phyloP scores from a whole-genome alignment of 345 rosid species.

The Cardiospermum halicacabum region DNA sequence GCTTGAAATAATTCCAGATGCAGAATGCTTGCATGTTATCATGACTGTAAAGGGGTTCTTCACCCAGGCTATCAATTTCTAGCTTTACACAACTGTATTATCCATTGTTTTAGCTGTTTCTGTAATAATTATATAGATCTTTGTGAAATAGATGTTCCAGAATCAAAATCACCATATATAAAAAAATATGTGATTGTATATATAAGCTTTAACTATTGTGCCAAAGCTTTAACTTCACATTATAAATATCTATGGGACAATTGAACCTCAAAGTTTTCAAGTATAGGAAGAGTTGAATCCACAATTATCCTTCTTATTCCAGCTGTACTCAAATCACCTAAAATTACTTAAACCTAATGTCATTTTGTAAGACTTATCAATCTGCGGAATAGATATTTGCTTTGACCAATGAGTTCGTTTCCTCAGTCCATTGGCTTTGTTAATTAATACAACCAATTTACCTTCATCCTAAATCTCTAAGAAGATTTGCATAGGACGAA shows the following conservation, averaged over 20 bases:
- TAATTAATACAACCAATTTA: not conserved
- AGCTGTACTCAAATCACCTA: not conserved
- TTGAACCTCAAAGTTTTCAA: not conserved
- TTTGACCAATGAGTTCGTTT: not conserved
- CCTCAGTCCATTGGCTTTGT: not conserved
- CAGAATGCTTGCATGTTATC: not conserved
- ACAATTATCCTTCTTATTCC: not conserved
- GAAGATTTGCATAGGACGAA: not conserved
- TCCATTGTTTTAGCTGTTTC: not conserved
- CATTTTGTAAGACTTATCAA: not conserved
- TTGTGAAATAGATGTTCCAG: not conserved
- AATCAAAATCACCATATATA: not conserved
- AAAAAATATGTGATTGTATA: not conserved
- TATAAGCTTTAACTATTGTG: not conserved
- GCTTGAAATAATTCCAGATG: constrained; percentile 5
- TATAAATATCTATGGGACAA: not conserved
- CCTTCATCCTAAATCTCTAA: not conserved
- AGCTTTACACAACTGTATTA: constrained; percentile 4
- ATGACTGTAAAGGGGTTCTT: constrained; percentile 4
- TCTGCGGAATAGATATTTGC: not conserved
- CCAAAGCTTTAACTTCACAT: not conserved
- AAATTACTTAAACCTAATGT: not conserved
- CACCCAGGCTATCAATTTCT: constrained; percentile 1
- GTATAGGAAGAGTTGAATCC: not conserved
- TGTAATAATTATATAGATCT: not conserved